Evolutionary conservation across 106 monocot genomes (phyloP).

Genomic region (Allium sativum): DNA sequence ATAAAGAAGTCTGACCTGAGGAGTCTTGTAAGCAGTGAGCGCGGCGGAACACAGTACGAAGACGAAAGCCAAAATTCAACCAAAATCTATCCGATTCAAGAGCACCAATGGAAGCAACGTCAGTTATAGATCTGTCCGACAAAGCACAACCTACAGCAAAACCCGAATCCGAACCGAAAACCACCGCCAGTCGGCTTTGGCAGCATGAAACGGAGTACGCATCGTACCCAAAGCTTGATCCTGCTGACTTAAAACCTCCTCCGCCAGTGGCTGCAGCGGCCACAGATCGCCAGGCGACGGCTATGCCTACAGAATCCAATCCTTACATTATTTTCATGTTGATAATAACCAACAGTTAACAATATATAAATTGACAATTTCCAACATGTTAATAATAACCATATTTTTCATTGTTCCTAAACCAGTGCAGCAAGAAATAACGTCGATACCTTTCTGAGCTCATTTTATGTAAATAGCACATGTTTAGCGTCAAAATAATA

Average conservation of each 20-base stretch:
- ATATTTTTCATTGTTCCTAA: no score
- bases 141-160: background rate
- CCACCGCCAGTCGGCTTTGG: background rate
- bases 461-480: no score
- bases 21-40: no score
- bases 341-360: no score
- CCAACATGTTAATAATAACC: no score
- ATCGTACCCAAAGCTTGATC: background rate
- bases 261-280: slow-evolving; percentile 1
- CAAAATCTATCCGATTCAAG: background rate
- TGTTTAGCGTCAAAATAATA: no score
- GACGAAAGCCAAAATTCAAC: no score
- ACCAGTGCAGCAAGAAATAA: no score
- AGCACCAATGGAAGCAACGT: background rate
- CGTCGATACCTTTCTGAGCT: no score
- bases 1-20: no score
- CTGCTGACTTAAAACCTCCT: background rate
- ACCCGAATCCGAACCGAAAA: background rate
- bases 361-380: no score
- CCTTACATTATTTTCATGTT: slow-evolving; percentile 38
- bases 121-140: background rate
- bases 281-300: slow-evolving; percentile 1
- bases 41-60: no score
- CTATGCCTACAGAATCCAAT: slow-evolving; percentile 28
- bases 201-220: background rate